Evolutionary conservation across 192 early-diverging fungal species (phyloP), one percentile per base, ranked within the genome.

Genomic region (Umbelopsis isabellina): DNA sequence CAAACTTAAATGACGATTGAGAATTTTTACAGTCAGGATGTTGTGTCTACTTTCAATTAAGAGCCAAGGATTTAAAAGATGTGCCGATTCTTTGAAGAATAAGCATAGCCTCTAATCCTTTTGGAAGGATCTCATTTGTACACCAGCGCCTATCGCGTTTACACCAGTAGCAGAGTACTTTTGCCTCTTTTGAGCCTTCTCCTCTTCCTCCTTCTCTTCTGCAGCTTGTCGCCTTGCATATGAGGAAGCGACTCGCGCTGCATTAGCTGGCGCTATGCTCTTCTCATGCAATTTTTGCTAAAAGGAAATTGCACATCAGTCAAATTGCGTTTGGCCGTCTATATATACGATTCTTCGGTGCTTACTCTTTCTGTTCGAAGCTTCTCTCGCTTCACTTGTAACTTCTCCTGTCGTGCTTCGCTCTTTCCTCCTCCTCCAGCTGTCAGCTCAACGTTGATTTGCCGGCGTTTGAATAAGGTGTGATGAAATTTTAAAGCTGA

Each of bases 381-480:
- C 20, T 79, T 79, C 48, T 83, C 78, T 45, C 83, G 84, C 71
- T 84, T 87, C 1, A 68, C 73, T 21, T 82, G 72, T 55, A 86
- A 68, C 68, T 85, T 87, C 27, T 86, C 49, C 65, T 75, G 79
- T 46, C 81, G 72, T 37, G 68, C 50, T 55, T 81, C 79, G 61
- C 74, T 82, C 75, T 83, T 89, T 49, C 90, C 90, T 52, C 90
- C 90, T 37, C 90, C 90, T 47, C 90, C 90, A 33, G 85, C 90
- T 35, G 90, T 92, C 65, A 92, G 69, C 73, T 92, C 90, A 41
- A 92, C 88, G 71, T 89, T 92, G 65, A 91, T 89, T 45, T 87
- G 86, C 72, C 87, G 79, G 51, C 82, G 75, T n/a, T 85, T 87
- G 67, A 91, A 79, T 49, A 79, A 67, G 16, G 81, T 79, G 67